Evolutionary conservation across 1,139 yeast species (phyloP), one percentile per base, ranked within the genome.

Genomic region (Suhomyces taliae): DNA sequence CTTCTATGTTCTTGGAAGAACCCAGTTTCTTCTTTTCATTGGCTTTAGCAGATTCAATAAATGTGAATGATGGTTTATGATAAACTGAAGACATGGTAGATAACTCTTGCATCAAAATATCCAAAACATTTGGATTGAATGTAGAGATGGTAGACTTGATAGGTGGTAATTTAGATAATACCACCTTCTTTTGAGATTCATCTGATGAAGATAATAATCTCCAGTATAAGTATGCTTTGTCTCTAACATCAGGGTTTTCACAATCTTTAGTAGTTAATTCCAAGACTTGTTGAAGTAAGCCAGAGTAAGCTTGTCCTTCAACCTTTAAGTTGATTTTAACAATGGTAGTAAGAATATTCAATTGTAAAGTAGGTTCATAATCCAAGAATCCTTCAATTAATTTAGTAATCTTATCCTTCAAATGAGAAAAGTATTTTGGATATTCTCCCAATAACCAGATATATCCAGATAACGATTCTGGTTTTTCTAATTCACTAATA

Each of bases 201-300:
- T 65, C 59, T 7, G 79, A 66, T 1, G 70, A 60, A 0, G 97
- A 89, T 49, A 93, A 74, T 49, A 95, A 74, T 62, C 99, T 83
- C 98, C 98, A 93, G 68, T 90, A 93, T 44, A 93, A 80, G 67
- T 85, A 93, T 0, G 97, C 97, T 68, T 93, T 83, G 67, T 93
- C 99, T 60, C 98, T 81, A 36, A 93, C 88, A 65, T 93, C 99
- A 2, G 96, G 87, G 64, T 90, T 90, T 57, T 90, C 95, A 49
- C 90, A 80, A 49, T 84, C 82, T 48, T 83, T 82, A 1, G 97
- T 90, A 10, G 96, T 90, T 47, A 82, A 72, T 56, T 87, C 90
- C 54, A 93, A 75, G 4, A 89, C 78, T 41, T 75, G 76, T 64
- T 91, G 96, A 53, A 93, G 77, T 32, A 83, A 65, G 14, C 71